Percentiles rank a stretch among this genome's conserved stretches.
Evolutionary conservation across 1,284 basidiomycete genomes (phyloP).

Genomic region (Lentinula novae-zelandiae): DNA sequence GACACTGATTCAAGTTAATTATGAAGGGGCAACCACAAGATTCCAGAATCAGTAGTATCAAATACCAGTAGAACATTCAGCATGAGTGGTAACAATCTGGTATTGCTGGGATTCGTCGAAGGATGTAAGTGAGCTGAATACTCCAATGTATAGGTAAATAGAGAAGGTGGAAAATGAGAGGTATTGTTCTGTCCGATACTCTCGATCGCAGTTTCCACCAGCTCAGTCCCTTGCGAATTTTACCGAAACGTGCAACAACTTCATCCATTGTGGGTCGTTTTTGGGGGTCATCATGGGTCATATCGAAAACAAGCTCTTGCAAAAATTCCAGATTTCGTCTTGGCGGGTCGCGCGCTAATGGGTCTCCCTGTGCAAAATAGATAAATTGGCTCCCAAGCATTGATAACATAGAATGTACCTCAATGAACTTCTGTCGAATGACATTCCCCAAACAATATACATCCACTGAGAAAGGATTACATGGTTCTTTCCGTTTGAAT

Average conservation of each 20-base stretch:
- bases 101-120: background rate
- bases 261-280: conserved; percentile 32
- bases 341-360: no score
- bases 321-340: no score
- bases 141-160: conserved; percentile 2
- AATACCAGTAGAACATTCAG: background rate
- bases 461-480: conserved; percentile 33
- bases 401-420: conserved; percentile 17
- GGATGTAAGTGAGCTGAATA: background rate
- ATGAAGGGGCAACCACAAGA: no score
- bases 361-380: no score
- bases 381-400: no score
- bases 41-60: background rate
- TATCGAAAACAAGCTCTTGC: conserved; percentile 15
- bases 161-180: background rate
- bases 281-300: conserved; percentile 28
- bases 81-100: background rate
- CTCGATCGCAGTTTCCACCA: conserved; percentile 23
- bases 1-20: no score
- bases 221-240: conserved; percentile 21
- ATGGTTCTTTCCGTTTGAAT: conserved; percentile 20
- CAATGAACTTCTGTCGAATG: conserved; percentile 24
- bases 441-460: conserved; percentile 33
- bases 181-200: background rate
- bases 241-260: conserved; percentile 26